Base-by-base conservation (phyloP, 768 basidiomycete species). In the Mycena crocata region DNA sequence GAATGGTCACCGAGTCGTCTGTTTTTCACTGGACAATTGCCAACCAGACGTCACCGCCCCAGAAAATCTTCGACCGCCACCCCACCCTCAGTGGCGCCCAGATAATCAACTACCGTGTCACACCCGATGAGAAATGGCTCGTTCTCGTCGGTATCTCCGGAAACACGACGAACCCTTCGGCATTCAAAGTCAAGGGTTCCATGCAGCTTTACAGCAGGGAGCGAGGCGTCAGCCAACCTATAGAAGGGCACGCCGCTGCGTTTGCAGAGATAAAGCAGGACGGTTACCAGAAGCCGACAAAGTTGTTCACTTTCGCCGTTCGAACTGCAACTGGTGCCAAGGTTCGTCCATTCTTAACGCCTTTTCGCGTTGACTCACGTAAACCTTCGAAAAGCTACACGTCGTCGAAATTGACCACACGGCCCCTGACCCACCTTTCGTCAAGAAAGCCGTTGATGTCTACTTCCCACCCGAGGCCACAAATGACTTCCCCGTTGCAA, bases 401-500 rank as follows among this genome's bases (percentile, higher is more conserved):
- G 88, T 99, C 54, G 98, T 99, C 63, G 95, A 99, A 80, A 97
- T 99, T 75, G 98, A 99, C 78, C 98, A 99, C 80, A 87, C 91
- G 65, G 92, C 94, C 13, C 90, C 95, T 7, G 94, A 97, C 73
- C 93, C 96, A 21, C 92, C 92, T 9, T 99, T 98, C 84, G 87
- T 87, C 35, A 99, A 99, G 87, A 99, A 98, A 81, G 94, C 94
- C 14, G 96, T 99, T 66, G 98, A 99, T 72, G 97, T 99, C 37
- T 99, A 96, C 85, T 99, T 99, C 88, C 98, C 98, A 57, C 91
- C 96, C 1, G 98, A 99, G 78, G 98, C 98, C 8, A 92, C 91
- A 56, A 98, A 96, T 76, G 98, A 99, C 76, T 99, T 99, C 85
- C 98, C 98, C 21, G 98, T 99, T 31, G 95, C 98, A 31, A 99